These are phyloP conservation scores for Blastobotrys capitulatus DNA, from an alignment of 1,139 yeast genomes.

Conservation along the genomic window DNA sequence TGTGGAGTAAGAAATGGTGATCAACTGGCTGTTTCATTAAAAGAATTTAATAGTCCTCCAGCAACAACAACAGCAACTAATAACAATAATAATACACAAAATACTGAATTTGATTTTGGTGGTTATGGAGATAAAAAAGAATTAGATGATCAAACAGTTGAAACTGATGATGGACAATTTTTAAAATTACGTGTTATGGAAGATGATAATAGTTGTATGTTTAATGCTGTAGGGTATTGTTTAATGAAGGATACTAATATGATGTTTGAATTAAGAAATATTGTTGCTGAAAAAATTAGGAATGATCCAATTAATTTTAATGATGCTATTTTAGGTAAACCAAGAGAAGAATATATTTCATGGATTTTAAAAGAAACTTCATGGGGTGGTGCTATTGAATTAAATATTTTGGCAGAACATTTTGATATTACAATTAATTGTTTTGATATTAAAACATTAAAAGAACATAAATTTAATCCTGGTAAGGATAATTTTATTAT, in stretches of 20 bases:
- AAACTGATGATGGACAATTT: constrained; percentile 24
- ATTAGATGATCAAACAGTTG: constrained; percentile 14
- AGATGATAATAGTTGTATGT: constrained; percentile 77
- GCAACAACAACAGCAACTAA: neutral
- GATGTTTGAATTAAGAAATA: constrained; percentile 42
- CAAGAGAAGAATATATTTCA: constrained; percentile 44
- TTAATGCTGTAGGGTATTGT: constrained; percentile 61
- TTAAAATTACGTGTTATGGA: constrained; percentile 57
- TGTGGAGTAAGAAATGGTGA: constrained; percentile 55
- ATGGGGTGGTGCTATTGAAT: constrained; percentile 88
- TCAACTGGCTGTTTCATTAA: constrained; percentile 40
- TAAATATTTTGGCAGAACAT: constrained; percentile 56
- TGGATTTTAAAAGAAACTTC: constrained; percentile 61
- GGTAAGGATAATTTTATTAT: constrained; percentile 43
- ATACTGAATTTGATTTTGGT: neutral
- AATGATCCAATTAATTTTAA: constrained; percentile 44
- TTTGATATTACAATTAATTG: constrained; percentile 53
- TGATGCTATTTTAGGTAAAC: constrained; percentile 56
- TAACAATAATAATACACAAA: neutral
- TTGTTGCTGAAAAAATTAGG: constrained; percentile 44
- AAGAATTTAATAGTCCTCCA: neutral
- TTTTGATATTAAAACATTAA: constrained; percentile 62
- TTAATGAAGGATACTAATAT: constrained; percentile 39
- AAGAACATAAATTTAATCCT: constrained; percentile 52
- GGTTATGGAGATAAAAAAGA: too few species aligned